Percentiles rank a stretch among this genome's conserved stretches.
phyloP scores from a whole-genome alignment of 2,329 filamentous ascomycete species.

The Metarhizium robertsii region DNA sequence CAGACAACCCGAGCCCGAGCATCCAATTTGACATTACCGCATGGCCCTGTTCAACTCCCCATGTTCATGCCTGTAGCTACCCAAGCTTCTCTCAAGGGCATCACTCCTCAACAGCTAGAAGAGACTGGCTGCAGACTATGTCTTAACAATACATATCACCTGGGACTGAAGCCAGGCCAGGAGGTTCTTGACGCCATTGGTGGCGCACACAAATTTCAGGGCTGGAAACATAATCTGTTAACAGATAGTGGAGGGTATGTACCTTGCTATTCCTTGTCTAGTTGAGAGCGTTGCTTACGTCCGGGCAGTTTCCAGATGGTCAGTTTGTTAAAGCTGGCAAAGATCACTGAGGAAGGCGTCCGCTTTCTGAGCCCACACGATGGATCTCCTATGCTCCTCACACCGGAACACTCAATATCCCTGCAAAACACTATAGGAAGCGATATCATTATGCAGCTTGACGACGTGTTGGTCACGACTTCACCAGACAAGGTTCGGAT shows the following conservation, averaged over 20 bases:
- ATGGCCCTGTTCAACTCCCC: slow-evolving; percentile 82
- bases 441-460: slow-evolving; percentile 99
- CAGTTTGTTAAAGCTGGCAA: slow-evolving; percentile 83
- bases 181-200: slow-evolving; percentile 78
- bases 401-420: slow-evolving; percentile 91
- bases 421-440: slow-evolving; percentile 96
- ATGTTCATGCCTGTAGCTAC: slow-evolving; percentile 99
- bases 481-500: slow-evolving; percentile 83
- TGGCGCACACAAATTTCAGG: slow-evolving; percentile 88
- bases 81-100: slow-evolving; percentile 87
- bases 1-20: slow-evolving; percentile 93
- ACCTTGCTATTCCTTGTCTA: slow-evolving; percentile 12
- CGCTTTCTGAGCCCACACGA: slow-evolving; percentile 95
- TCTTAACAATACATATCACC: slow-evolving; percentile 95
- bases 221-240: slow-evolving; percentile 91
- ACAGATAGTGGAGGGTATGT: slow-evolving; percentile 66
- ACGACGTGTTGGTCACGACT: slow-evolving; percentile 95
- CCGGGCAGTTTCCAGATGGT: slow-evolving; percentile 89
- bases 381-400: slow-evolving; percentile 90
- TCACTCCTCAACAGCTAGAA: slow-evolving; percentile 87
- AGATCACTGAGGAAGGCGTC: slow-evolving; percentile 91
- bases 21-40: slow-evolving; percentile 76
- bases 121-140: slow-evolving; percentile 83
- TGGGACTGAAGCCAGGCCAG: slow-evolving; percentile 91
- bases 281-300: slow-evolving; percentile 5